Evolutionary conservation across 345 rosid species (phyloP).

Genomic region (Euphorbia peplus): DNA sequence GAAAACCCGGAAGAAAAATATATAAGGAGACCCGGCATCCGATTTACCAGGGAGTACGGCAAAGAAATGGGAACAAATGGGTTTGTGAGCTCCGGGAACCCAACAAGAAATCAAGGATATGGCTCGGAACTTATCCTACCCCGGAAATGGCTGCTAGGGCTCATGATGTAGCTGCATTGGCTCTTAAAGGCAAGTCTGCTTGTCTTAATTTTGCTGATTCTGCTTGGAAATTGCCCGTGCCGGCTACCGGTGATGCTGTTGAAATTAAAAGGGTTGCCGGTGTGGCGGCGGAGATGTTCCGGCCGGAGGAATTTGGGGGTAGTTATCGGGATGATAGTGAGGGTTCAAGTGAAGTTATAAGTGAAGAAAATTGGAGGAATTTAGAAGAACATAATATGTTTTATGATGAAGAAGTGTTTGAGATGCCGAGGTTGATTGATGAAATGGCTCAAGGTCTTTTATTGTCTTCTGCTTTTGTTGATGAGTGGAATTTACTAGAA

Average conservation of each 20-base stretch:
- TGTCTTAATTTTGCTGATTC: slow-evolving; percentile 80
- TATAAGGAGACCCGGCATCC: slow-evolving; percentile 81
- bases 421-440: slow-evolving; percentile 44
- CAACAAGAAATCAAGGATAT: slow-evolving; percentile 48
- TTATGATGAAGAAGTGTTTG: slow-evolving; percentile 42
- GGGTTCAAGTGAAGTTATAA: too few species aligned
- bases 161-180: slow-evolving; percentile 71
- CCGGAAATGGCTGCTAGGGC: slow-evolving; percentile 83
- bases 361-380: slow-evolving; percentile 6
- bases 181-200: slow-evolving; percentile 57
- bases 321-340: neutral
- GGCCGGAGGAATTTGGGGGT: slow-evolving; percentile 31
- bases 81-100: slow-evolving; percentile 73
- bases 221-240: slow-evolving; percentile 51
- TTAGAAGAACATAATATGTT: slow-evolving; percentile 12
- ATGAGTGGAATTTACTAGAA: slow-evolving; percentile 11
- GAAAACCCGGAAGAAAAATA: slow-evolving; percentile 37
- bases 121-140: slow-evolving; percentile 77
- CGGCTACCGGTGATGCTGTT: slow-evolving; percentile 39
- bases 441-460: slow-evolving; percentile 67
- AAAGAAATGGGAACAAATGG: slow-evolving; percentile 60
- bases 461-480: slow-evolving; percentile 48
- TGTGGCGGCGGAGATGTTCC: slow-evolving; percentile 52
- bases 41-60: slow-evolving; percentile 57
- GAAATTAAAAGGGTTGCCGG: slow-evolving; percentile 46